Conservation (phyloP, 257 asterid species). For the Nicotiana obtusifolia region DNA sequence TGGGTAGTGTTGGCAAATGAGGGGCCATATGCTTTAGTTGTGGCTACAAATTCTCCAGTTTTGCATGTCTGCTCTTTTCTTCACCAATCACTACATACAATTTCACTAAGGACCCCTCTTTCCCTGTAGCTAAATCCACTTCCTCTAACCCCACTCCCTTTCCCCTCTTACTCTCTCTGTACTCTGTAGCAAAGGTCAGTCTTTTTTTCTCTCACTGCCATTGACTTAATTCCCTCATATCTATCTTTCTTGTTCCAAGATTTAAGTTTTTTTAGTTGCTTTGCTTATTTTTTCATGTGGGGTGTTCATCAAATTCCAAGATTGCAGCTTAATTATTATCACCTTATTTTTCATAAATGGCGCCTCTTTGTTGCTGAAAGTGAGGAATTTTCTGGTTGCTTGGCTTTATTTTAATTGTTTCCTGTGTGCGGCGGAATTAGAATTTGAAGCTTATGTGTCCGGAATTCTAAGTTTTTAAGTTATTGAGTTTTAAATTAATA, state of each 20-base stretch:
- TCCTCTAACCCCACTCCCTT: neutral
- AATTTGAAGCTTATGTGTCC: no score
- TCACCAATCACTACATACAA: neutral
- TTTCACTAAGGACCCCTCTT: neutral
- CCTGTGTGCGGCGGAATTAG: no score
- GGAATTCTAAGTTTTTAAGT: no score
- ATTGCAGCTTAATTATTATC: neutral
- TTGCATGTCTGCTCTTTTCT: slow-evolving; percentile 9
- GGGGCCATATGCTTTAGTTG: slow-evolving; percentile 51
- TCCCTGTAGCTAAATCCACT: neutral
- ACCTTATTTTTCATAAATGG: neutral
- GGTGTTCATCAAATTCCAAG: neutral
- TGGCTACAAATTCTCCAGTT: slow-evolving; percentile 40
- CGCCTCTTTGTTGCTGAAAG: neutral
- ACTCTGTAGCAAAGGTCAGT: slow-evolving; percentile 20
- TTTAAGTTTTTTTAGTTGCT: neutral
- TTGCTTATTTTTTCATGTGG: neutral
- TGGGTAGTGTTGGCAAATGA: slow-evolving; percentile 42
- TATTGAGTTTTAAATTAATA: no score
- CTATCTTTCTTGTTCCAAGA: neutral
- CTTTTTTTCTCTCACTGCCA: neutral
- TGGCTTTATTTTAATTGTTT: neutral
- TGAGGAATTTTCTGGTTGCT: neutral
- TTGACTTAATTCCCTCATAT: neutral
- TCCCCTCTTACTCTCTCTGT: slow-evolving; percentile 5